Conservation (phyloP, 225 moss, liverwort and hornwort species). For the Neckera pumila region DNA sequence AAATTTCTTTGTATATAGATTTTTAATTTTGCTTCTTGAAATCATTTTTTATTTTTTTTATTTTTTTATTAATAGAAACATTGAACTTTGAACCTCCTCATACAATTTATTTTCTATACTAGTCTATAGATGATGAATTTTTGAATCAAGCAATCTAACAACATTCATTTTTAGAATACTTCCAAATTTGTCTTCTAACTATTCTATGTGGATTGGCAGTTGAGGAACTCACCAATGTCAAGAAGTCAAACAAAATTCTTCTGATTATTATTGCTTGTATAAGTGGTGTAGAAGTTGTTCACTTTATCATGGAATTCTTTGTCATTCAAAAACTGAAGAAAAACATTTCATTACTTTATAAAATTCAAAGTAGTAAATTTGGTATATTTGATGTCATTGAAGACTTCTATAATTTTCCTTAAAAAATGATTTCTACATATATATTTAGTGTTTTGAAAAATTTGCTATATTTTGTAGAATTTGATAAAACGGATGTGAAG, state of each 20-base stretch:
- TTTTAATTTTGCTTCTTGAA: too few relatives aligned
- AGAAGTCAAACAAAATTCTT: neutral
- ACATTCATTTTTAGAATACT: neutral
- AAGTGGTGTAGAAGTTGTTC: neutral
- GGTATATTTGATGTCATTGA: neutral
- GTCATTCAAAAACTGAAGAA: neutral
- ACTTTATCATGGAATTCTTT: neutral
- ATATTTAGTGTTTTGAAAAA: too few relatives aligned
- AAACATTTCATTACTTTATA: neutral
- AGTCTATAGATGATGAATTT: too few relatives aligned
- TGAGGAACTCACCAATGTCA: neutral
- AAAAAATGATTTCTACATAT: too few relatives aligned
- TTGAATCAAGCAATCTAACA: neutral
- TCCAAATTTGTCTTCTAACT: neutral
- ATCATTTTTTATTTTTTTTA: too few relatives aligned
- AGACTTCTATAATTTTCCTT: neutral
- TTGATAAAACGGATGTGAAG: neutral
- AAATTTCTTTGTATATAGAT: too few relatives aligned
- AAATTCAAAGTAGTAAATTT: neutral
- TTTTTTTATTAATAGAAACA: too few relatives aligned
- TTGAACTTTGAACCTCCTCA: too few relatives aligned
- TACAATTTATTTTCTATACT: too few relatives aligned
- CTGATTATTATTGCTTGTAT: rapidly evolving
- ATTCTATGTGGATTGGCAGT: neutral
- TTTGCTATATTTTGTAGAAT: neutral